These are phyloP conservation scores for Singerocomus rubriflavus DNA, from an alignment of 1,284 basidiomycete genomes.

Conservation along the genomic window DNA sequence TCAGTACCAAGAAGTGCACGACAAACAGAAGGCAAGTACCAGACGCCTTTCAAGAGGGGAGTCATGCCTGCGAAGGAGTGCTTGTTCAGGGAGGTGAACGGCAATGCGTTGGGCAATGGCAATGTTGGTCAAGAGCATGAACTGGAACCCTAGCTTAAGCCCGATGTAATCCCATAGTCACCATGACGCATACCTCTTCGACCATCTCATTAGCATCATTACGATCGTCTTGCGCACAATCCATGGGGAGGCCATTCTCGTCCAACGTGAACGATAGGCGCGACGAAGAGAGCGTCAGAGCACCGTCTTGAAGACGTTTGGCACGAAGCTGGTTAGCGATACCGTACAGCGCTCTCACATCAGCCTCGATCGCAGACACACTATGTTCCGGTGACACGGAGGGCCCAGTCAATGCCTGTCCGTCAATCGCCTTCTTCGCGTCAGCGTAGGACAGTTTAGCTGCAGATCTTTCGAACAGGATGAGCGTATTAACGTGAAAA, in stretches of 20 bases:
- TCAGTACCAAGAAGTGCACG: slow-evolving; percentile 7
- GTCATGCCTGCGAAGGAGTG: slow-evolving; percentile 92
- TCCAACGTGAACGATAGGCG: slow-evolving; percentile 82
- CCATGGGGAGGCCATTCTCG: slow-evolving; percentile 77
- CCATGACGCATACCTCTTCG: slow-evolving; percentile 67
- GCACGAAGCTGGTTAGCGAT: slow-evolving; percentile 74
- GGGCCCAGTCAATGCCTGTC: slow-evolving; percentile 54
- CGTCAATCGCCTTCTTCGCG: slow-evolving; percentile 81
- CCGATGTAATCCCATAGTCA: neutral
- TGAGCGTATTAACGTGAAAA: slow-evolving; percentile 6
- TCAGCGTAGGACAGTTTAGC: slow-evolving; percentile 83
- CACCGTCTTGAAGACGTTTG: slow-evolving; percentile 79
- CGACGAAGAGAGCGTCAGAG: slow-evolving; percentile 71
- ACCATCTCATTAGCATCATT: slow-evolving; percentile 80
- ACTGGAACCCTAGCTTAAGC: slow-evolving; percentile 44
- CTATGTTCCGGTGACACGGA: slow-evolving; percentile 57
- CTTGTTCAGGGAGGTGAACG: slow-evolving; percentile 91
- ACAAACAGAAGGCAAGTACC: slow-evolving; percentile 41
- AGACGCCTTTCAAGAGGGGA: slow-evolving; percentile 87
- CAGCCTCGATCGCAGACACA: slow-evolving; percentile 64
- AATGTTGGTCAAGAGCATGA: slow-evolving; percentile 92
- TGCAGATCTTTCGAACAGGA: slow-evolving; percentile 57
- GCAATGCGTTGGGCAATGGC: slow-evolving; percentile 92
- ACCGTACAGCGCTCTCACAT: slow-evolving; percentile 69
- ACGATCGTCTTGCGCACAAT: slow-evolving; percentile 67